Evolutionary conservation across 306 rosid species (phyloP).

Genomic region (Abrus precatorius): DNA sequence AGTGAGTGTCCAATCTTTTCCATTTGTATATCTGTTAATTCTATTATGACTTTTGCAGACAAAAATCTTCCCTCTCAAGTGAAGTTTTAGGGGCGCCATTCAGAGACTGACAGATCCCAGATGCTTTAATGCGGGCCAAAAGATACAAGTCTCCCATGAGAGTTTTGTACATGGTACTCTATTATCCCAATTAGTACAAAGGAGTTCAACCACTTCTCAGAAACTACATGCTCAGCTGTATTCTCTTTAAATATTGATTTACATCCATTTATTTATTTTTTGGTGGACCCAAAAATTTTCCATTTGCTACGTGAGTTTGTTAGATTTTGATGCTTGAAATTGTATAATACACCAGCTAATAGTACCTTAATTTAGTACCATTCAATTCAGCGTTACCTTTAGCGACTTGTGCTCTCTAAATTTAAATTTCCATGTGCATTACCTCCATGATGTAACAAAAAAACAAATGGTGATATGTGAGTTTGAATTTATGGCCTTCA

Average conservation of each 20-base stretch:
- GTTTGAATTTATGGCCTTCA: not conserved
- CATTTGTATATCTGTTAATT: constrained; percentile 52
- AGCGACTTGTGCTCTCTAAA: constrained; percentile 18
- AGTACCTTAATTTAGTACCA: constrained; percentile 37
- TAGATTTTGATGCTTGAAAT: constrained; percentile 29
- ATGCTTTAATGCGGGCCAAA: constrained; percentile 27
- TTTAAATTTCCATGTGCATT: constrained; percentile 35
- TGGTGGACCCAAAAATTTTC: not conserved
- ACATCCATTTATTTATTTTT: constrained; percentile 16
- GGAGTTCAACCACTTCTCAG: constrained; percentile 48
- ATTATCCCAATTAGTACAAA: constrained; percentile 4
- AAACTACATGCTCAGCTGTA: constrained; percentile 37
- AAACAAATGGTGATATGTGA: not conserved
- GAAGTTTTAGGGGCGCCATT: constrained; percentile 51
- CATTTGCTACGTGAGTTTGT: constrained; percentile 8
- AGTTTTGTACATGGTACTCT: constrained; percentile 38
- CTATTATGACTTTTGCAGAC: constrained; percentile 51
- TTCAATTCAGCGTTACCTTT: constrained; percentile 24
- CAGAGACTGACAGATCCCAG: constrained; percentile 21
- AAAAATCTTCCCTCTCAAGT: constrained; percentile 70
- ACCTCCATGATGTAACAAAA: not conserved
- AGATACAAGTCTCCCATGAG: constrained; percentile 16
- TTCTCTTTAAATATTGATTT: constrained; percentile 25
- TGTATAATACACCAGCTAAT: constrained; percentile 21
- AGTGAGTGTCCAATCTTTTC: constrained; percentile 45